A percentile compares a stretch with the other conserved stretches of the same genome.
Evolutionary conservation across 2,329 filamentous ascomycete genomes (phyloP).

Genomic region (Verticillium nubilum): DNA sequence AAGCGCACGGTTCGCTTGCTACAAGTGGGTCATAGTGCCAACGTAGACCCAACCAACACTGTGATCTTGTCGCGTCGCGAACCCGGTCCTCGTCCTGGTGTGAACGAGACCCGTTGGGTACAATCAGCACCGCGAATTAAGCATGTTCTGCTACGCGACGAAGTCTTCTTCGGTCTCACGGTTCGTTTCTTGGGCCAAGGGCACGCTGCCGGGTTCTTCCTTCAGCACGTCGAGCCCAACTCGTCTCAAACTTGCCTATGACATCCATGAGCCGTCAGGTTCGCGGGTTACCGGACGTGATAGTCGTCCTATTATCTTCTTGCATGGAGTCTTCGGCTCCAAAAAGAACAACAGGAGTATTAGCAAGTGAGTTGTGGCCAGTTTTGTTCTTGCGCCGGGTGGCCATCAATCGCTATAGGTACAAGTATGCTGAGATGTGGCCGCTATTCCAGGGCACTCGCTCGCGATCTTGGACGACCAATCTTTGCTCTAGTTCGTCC

Average conservation of each 20-base stretch:
- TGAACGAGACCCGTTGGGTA: too few species aligned
- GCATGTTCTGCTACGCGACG: not conserved
- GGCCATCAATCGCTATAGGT: not conserved
- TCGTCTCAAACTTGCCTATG: slow-evolving; percentile 50
- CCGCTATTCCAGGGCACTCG: slow-evolving; percentile 57
- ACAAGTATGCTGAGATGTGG: not conserved
- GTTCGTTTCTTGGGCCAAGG: not conserved
- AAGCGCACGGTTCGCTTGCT: too few species aligned
- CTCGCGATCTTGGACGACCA: slow-evolving; percentile 71
- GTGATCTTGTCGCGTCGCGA: too few species aligned
- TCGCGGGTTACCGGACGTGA: slow-evolving; percentile 27
- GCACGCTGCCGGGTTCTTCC: not conserved
- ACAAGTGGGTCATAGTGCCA: too few species aligned
- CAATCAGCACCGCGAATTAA: too few species aligned
- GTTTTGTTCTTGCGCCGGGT: not conserved
- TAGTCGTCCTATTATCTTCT: slow-evolving; percentile 68
- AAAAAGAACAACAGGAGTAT: slow-evolving; percentile 94
- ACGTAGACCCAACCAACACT: too few species aligned
- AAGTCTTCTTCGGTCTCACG: not conserved
- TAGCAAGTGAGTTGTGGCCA: slow-evolving; percentile 66
- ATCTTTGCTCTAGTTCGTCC: slow-evolving; percentile 74
- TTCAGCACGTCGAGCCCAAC: not conserved
- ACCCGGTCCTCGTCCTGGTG: too few species aligned
- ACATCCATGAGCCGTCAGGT: slow-evolving; percentile 54
- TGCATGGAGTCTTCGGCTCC: slow-evolving; percentile 91